phyloP scores from a whole-genome alignment of 768 basidiomycete species.

The Termitomyces sp. region DNA sequence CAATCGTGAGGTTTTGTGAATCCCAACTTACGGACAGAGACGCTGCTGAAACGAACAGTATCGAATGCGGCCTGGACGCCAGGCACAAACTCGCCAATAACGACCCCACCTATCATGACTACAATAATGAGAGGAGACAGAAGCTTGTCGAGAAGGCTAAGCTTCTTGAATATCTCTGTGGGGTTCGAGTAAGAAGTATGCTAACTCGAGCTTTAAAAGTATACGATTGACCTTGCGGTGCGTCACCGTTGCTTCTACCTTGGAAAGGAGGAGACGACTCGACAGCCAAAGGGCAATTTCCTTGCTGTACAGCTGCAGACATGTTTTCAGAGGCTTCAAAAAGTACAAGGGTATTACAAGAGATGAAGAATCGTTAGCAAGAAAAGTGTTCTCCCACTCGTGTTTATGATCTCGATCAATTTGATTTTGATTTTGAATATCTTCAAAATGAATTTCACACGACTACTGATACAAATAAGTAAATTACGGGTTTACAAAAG shows the following conservation, averaged over 20 bases:
- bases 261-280: not conserved
- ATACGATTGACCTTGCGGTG: not conserved
- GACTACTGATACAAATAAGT: constrained; percentile 6
- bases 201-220: not conserved
- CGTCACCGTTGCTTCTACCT: not conserved
- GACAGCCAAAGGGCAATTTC: not conserved
- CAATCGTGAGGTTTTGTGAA: not conserved
- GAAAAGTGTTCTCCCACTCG: not conserved
- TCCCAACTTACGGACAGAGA: constrained; percentile 66
- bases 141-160: not conserved
- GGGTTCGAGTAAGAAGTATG: not conserved
- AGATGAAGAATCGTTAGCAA: not conserved
- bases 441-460: constrained; percentile 11
- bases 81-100: constrained; percentile 66
- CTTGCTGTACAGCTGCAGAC: not conserved
- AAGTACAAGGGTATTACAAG: not conserved
- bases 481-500: constrained; percentile 1
- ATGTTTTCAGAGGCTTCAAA: not conserved
- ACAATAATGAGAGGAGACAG: constrained; percentile 26
- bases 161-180: constrained; percentile 1
- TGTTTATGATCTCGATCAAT: constrained; percentile 3
- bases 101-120: constrained; percentile 69
- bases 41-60: constrained; percentile 57
- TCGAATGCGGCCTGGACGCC: constrained; percentile 58
- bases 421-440: constrained; percentile 16